Conservation (phyloP, 768 basidiomycete genomes). For the Hericium rajendrae region DNA sequence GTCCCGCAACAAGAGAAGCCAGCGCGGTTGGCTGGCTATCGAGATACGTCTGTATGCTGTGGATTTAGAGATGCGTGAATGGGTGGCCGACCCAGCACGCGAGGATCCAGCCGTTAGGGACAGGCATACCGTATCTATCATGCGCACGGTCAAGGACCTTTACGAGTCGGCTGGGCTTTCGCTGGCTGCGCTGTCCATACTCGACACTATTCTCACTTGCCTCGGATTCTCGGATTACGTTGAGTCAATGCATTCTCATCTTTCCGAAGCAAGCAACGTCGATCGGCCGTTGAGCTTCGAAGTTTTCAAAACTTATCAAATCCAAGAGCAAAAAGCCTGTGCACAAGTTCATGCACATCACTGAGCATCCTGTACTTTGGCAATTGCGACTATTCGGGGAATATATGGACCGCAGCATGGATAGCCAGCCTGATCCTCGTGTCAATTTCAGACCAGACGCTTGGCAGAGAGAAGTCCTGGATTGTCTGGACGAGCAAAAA, state of each 20-base stretch:
- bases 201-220: conserved; percentile 30
- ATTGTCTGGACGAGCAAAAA: conserved; percentile 44
- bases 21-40: conserved; percentile 33
- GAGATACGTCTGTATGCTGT: conserved; percentile 46
- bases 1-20: conserved; percentile 35
- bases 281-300: conserved; percentile 35
- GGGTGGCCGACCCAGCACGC: conserved; percentile 38
- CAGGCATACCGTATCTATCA: conserved; percentile 33
- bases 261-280: conserved; percentile 8
- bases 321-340: conserved; percentile 30
- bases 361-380: conserved; percentile 51
- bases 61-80: conserved; percentile 39
- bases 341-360: conserved; percentile 45
- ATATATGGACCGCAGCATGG: conserved; percentile 67
- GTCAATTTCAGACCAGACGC: conserved; percentile 60
- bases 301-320: conserved; percentile 45
- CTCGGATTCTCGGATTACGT: conserved; percentile 41
- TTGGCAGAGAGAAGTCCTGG: conserved; percentile 61
- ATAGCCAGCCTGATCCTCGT: conserved; percentile 43
- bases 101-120: conserved; percentile 34
- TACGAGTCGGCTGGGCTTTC: conserved; percentile 29
- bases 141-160: conserved; percentile 40
- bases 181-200: conserved; percentile 22
- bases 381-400: conserved; percentile 63
- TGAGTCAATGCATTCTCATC: conserved; percentile 14